These are phyloP conservation scores for Nakazawaea ambrosiae DNA, from an alignment of 805 yeast genomes.

Conservation along the genomic window DNA sequence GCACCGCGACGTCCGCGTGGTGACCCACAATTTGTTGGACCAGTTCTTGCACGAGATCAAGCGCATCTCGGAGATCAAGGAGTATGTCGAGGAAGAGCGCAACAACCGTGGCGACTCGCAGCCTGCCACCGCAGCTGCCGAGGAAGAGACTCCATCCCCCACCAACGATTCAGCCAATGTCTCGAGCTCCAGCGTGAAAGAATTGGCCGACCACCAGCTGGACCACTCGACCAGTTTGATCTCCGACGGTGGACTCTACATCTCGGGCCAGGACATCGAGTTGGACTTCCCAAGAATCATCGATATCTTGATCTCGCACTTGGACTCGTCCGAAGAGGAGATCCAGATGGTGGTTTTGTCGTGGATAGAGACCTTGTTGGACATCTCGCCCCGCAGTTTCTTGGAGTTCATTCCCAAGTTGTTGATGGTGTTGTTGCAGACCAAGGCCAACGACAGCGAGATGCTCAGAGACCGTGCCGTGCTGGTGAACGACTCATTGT, in stretches of 20 bases:
- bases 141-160: conserved; percentile 20
- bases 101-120: conserved; percentile 16
- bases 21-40: conserved; percentile 73
- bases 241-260: conserved; percentile 47
- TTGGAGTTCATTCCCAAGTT: conserved; percentile 69
- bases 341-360: conserved; percentile 73
- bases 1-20: conserved; percentile 80
- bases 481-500: conserved; percentile 48
- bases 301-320: conserved; percentile 72
- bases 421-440: conserved; percentile 57
- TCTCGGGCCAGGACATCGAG: conserved; percentile 75
- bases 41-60: conserved; percentile 74
- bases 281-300: conserved; percentile 76
- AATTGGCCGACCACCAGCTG: neutral
- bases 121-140: conserved; percentile 14
- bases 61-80: conserved; percentile 64
- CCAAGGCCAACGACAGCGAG: conserved; percentile 48
- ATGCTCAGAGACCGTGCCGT: conserved; percentile 47
- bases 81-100: conserved; percentile 31
- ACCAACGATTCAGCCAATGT: conserved; percentile 21
- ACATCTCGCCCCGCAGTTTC: conserved; percentile 70
- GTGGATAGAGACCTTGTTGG: conserved; percentile 75
- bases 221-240: conserved; percentile 5
- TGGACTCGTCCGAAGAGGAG: conserved; percentile 67
- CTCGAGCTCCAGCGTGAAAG: neutral